phyloP scores from a whole-genome alignment of 257 asterid genomes.

The Solanum sejunctum region DNA sequence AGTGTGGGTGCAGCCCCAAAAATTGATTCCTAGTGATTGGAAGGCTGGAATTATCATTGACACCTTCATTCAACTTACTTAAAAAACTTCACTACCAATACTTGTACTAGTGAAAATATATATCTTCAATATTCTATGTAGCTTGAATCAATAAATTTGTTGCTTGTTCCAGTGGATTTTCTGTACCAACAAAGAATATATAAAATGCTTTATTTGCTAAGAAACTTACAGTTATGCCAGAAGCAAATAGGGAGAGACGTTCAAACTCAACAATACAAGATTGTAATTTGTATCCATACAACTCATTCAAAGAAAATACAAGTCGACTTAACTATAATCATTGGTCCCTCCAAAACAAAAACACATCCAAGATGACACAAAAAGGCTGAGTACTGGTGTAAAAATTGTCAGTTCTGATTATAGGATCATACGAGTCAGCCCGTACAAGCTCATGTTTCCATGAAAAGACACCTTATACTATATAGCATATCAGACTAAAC shows the following conservation, averaged over 20 bases:
- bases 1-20: slow-evolving; percentile 2
- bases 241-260: neutral
- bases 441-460: neutral
- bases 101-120: neutral
- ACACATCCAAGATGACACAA: neutral
- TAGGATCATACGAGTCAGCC: neutral
- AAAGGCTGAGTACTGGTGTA: neutral
- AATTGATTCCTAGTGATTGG: slow-evolving; percentile 2
- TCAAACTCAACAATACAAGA: neutral
- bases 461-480: neutral
- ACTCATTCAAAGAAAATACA: neutral
- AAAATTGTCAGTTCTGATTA: neutral
- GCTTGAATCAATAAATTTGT: neutral
- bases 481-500: neutral
- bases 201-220: too few relatives aligned
- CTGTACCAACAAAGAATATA: too few relatives aligned
- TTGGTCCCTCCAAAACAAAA: neutral
- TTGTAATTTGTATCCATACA: neutral
- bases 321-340: neutral
- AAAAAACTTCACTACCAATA: neutral
- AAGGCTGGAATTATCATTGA: slow-evolving; percentile 6
- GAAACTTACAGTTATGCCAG: too few relatives aligned
- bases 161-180: neutral
- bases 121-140: neutral
- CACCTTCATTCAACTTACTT: slow-evolving; percentile 6